Evolutionary conservation across 2,329 filamentous ascomycete species (phyloP), one percentile per base, ranked within the genome.

Genomic region (Cercospora berteroae): DNA sequence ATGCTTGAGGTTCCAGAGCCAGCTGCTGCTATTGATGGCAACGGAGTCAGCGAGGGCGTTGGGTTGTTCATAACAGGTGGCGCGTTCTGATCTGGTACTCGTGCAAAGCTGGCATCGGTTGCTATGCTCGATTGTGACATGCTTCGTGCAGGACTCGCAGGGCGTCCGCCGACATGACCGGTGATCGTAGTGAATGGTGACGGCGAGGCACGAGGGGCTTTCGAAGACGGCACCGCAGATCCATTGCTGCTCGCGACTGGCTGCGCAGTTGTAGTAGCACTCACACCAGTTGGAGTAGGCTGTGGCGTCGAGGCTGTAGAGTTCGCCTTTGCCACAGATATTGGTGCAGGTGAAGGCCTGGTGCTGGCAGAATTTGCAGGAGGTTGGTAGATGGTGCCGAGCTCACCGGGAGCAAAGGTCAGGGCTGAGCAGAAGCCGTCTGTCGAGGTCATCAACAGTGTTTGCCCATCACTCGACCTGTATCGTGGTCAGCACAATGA

Each of bases 401-500:
- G 83, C 78, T 99, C 95, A 8, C 92, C 92, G 2, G 90, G 83
- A 1, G 87, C 80, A 76, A 99, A 99, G 0, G 93, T 91, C 5
- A 99, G 83, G 0, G 92, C 90, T 0, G 95, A 99, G 79, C 95
- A 99, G 82, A 98, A 99, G 0, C 95, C 95, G 79, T 99, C 95
- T 0, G 95, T 97, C 0, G 95, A 99, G n/a, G 93, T 95, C 82
- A 99, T 96, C 60, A 99, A 84, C 23, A 99, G 83, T 1, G 90
- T 93, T 50, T 88, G 83, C 12, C 91, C 91, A 78, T 94, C 91
- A 70, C 85, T 88, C 1, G 91, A 91, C 90, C 90, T 72, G 52
- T 91, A 69, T 56, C 39, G 67, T 25, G 70, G 66, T 63, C 48
- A 31, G 80, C 74, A 36, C 68, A 27, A 57, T 25, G 16, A 25